Conservation (phyloP, 2,329 filamentous ascomycete genomes). For the Diaporthe velutina region DNA sequence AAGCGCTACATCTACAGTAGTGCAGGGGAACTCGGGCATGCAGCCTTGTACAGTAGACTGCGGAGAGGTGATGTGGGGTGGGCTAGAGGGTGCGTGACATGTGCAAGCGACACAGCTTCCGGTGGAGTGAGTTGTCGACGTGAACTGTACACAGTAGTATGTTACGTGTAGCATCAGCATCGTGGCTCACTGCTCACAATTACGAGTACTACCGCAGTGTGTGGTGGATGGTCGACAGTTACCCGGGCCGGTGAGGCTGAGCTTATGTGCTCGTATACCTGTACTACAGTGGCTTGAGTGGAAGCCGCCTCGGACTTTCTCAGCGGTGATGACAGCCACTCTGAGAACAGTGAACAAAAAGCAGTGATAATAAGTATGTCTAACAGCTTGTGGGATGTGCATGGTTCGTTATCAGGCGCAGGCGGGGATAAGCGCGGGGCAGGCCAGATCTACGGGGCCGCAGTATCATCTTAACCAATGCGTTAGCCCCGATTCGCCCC, state of each 20-base stretch:
- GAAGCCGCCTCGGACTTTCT: neutral
- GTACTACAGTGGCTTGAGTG: too few relatives aligned
- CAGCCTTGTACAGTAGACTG: neutral
- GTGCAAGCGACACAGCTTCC: neutral
- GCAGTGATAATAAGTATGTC: constrained; percentile 17
- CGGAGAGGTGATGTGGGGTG: neutral
- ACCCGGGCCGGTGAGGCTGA: constrained; percentile 25
- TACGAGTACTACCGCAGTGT: neutral
- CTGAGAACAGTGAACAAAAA: neutral
- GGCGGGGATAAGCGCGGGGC: constrained; percentile 15
- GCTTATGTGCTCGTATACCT: too few relatives aligned
- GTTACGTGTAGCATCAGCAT: neutral
- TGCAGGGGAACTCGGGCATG: neutral
- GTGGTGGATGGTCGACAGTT: constrained; percentile 35
- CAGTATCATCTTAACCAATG: neutral
- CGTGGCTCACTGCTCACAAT: neutral
- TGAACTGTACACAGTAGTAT: neutral
- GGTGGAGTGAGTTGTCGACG: neutral
- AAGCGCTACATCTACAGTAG: neutral
- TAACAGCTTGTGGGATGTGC: constrained; percentile 2
- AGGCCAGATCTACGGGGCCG: neutral
- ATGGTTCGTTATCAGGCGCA: constrained; percentile 10
- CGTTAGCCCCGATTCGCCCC: neutral
- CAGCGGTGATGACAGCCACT: too few relatives aligned
- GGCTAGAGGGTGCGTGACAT: neutral